Evolutionary conservation across 2,329 filamentous ascomycete genomes (phyloP).

Genomic region (Chaetothyriales sp.): DNA sequence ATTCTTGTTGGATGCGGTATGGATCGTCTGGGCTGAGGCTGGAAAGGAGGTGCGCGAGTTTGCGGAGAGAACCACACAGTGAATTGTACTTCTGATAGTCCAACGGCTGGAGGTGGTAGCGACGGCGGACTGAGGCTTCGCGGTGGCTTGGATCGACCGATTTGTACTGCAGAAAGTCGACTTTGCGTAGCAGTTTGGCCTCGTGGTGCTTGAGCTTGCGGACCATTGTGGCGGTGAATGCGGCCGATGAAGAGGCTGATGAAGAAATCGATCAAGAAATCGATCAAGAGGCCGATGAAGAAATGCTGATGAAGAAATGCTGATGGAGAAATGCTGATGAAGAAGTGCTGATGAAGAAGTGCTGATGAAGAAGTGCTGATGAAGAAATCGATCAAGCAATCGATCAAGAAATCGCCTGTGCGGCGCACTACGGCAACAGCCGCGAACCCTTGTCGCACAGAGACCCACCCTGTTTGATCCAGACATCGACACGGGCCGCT

Average conservation of each 20-base stretch:
- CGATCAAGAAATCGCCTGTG: too few relatives aligned
- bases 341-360: too few relatives aligned
- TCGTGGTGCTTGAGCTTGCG: conserved; percentile 95
- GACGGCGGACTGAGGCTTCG: conserved; percentile 62
- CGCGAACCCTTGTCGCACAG: not conserved
- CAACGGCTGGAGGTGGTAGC: conserved; percentile 79
- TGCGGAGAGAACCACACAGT: conserved; percentile 67
- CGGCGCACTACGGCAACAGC: too few relatives aligned
- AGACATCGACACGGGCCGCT: too few relatives aligned
- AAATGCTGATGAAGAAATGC: too few relatives aligned
- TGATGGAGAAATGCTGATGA: too few relatives aligned
- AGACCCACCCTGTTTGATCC: not conserved
- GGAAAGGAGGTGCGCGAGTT: conserved; percentile 77
- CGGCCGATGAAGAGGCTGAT: not conserved
- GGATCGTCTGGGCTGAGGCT: conserved; percentile 66
- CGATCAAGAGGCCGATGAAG: too few relatives aligned
- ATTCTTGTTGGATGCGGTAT: conserved; percentile 70
- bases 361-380: too few relatives aligned
- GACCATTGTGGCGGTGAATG: conserved; percentile 52
- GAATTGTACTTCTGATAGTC: conserved; percentile 62
- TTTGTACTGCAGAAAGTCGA: conserved; percentile 92
- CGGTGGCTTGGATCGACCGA: conserved; percentile 67
- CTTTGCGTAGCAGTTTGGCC: conserved; percentile 78
- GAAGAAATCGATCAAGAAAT: not conserved
- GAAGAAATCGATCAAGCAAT: too few relatives aligned